Evolutionary conservation across 192 early-diverging fungal species (phyloP).

Genomic region (Podochytrium sp.): DNA sequence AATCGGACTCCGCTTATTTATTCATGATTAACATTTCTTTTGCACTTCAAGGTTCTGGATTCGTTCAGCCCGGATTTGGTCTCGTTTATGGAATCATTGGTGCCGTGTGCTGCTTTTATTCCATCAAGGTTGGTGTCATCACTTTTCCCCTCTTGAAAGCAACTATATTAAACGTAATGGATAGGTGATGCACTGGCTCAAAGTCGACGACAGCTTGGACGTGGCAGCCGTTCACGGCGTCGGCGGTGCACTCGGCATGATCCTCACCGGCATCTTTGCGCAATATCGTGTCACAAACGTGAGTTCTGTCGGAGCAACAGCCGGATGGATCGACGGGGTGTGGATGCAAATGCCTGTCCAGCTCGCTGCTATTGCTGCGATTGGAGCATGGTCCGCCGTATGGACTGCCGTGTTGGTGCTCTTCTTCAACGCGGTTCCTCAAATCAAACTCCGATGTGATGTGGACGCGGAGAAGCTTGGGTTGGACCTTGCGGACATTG

Average conservation of each 20-base stretch:
- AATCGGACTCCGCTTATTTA: background rate
- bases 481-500: slow-evolving; percentile 81
- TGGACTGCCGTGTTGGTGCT: slow-evolving; percentile 73
- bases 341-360: slow-evolving; percentile 79
- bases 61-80: slow-evolving; percentile 75
- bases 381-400: slow-evolving; percentile 76
- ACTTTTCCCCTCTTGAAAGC: too few species aligned
- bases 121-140: slow-evolving; percentile 75
- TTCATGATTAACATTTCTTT: slow-evolving; percentile 78
- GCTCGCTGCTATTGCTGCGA: slow-evolving; percentile 68
- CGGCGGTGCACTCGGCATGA: slow-evolving; percentile 26
- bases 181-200: slow-evolving; percentile 67
- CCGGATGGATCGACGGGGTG: slow-evolving; percentile 79
- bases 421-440: slow-evolving; percentile 75
- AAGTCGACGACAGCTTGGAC: slow-evolving; percentile 67
- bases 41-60: slow-evolving; percentile 88
- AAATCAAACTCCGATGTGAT: slow-evolving; percentile 62
- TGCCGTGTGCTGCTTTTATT: slow-evolving; percentile 61
- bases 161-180: too few species aligned
- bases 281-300: slow-evolving; percentile 72
- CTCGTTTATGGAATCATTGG: slow-evolving; percentile 73
- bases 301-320: slow-evolving; percentile 51
- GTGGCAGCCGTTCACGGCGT: background rate
- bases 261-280: slow-evolving; percentile 92
- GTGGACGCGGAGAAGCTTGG: slow-evolving; percentile 71